Evolutionary conservation across 495 filamentous ascomycete genomes (phyloP).

Genomic region (Sordaria brevicollis): DNA sequence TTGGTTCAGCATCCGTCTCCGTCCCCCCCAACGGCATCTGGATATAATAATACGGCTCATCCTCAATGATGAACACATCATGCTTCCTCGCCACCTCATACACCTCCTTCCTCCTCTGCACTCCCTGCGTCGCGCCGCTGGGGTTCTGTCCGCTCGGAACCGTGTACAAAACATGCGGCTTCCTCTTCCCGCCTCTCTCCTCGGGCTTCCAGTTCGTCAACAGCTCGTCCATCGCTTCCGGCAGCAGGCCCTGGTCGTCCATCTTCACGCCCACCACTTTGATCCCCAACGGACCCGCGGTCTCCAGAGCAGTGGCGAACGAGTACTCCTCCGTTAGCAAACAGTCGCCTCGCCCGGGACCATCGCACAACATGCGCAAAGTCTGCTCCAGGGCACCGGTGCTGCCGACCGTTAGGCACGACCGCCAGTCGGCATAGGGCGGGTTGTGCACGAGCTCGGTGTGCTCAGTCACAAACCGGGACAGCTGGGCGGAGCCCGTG

Average conservation of each 20-base stretch:
- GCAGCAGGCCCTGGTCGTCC: slow-evolving; percentile 68
- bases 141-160: slow-evolving; percentile 88
- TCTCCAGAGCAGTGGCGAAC: slow-evolving; percentile 75
- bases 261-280: slow-evolving; percentile 62
- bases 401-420: slow-evolving; percentile 62
- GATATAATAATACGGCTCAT: slow-evolving; percentile 95
- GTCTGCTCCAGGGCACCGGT: slow-evolving; percentile 70
- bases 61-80: slow-evolving; percentile 81
- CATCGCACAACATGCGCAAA: slow-evolving; percentile 64
- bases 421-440: slow-evolving; percentile 78
- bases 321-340: slow-evolving; percentile 80
- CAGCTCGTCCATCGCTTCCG: slow-evolving; percentile 53
- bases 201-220: slow-evolving; percentile 56
- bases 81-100: slow-evolving; percentile 73
- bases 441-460: slow-evolving; percentile 70
- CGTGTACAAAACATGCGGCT: slow-evolving; percentile 72
- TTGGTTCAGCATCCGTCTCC: slow-evolving; percentile 4
- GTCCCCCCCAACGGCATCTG: slow-evolving; percentile 81
- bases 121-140: slow-evolving; percentile 72
- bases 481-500: slow-evolving; percentile 71
- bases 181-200: slow-evolving; percentile 45
- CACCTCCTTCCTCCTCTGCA: slow-evolving; percentile 52
- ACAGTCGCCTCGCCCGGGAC: slow-evolving; percentile 50
- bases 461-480: slow-evolving; percentile 87
- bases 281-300: slow-evolving; percentile 65